phyloP scores from a whole-genome alignment of 1,284 basidiomycete species.

The Ustilago nuda region DNA sequence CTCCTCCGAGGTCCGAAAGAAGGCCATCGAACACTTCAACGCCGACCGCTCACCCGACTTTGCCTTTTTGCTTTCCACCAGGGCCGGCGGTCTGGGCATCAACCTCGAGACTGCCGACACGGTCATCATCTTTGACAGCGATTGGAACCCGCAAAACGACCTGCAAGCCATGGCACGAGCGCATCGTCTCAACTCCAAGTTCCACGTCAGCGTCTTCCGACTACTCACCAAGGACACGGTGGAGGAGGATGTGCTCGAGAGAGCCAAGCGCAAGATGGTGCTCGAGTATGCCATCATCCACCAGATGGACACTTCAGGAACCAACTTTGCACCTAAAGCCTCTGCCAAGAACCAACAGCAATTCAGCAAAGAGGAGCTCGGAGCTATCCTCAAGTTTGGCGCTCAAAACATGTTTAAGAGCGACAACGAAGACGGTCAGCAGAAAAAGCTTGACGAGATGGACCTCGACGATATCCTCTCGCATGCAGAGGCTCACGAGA shows the following conservation, averaged over 20 bases:
- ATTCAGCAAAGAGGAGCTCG: constrained; percentile 95
- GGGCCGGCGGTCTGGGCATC: constrained; percentile 97
- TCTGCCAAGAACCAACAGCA: constrained; percentile 72
- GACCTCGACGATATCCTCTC: constrained; percentile 98
- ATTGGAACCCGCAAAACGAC: constrained; percentile 96
- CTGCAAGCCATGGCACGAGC: constrained; percentile 99
- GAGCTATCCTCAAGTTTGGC: constrained; percentile 98
- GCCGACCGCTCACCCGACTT: constrained; percentile 79
- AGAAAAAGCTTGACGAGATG: constrained; percentile 98
- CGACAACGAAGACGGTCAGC: constrained; percentile 85
- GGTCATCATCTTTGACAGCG: constrained; percentile 98
- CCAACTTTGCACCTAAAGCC: constrained; percentile 83
- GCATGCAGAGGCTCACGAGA: constrained; percentile 97
- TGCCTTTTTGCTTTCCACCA: constrained; percentile 75
- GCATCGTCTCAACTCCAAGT: constrained; percentile 92
- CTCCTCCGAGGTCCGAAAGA: constrained; percentile 83
- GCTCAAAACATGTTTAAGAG: constrained; percentile 99
- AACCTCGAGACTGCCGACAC: constrained; percentile 94
- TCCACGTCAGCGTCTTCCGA: constrained; percentile 98
- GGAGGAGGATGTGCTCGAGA: constrained; percentile 97
- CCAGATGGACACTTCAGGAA: constrained; percentile 99
- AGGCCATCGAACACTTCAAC: constrained; percentile 83
- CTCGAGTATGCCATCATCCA: constrained; percentile 99
- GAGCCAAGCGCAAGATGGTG: constrained; percentile 99
- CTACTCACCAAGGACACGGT: constrained; percentile 98